Conservation (phyloP, 2,329 filamentous ascomycete genomes). For the Verticillium longisporum region DNA sequence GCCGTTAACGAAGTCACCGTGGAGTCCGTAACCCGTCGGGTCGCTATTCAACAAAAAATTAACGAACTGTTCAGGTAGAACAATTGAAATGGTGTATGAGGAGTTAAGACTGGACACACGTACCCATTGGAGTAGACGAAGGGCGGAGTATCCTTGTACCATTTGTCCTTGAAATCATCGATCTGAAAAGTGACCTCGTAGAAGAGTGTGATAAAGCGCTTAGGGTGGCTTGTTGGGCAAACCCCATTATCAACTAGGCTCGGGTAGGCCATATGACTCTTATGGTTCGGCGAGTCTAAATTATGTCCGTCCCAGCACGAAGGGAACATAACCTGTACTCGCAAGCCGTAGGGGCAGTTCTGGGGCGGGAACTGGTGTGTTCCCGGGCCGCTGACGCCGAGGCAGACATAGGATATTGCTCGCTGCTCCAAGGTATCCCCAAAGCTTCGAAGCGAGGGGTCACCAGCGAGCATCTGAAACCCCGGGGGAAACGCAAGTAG, state of each 20-base stretch:
- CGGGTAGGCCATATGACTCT: conserved; percentile 50
- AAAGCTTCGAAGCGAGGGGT: conserved; percentile 36
- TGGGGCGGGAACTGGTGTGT: conserved; percentile 45
- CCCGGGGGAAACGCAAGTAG: conserved; percentile 52
- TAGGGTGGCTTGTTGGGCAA: conserved; percentile 8
- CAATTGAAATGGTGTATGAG: background rate
- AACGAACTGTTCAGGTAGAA: background rate
- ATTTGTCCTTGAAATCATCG: conserved; percentile 12
- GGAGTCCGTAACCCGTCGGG: conserved; percentile 6
- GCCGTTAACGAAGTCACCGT: conserved; percentile 10
- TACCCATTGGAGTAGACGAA: conserved; percentile 49
- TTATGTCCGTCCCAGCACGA: conserved; percentile 57
- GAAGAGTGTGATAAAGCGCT: conserved; percentile 10
- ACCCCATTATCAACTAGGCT: conserved; percentile 11
- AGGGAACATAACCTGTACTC: conserved; percentile 51
- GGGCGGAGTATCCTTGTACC: conserved; percentile 10
- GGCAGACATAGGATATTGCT: conserved; percentile 51
- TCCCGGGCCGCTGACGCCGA: conserved; percentile 37
- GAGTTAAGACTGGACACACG: conserved; percentile 5
- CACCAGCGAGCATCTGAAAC: conserved; percentile 61
- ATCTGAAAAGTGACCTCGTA: conserved; percentile 11
- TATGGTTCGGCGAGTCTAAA: conserved; percentile 46
- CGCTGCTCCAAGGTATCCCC: conserved; percentile 34
- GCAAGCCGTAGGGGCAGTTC: conserved; percentile 44
- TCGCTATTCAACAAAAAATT: background rate